Evolutionary conservation across 2,329 filamentous ascomycete species (phyloP).

Genomic region (Xylaria sp.): DNA sequence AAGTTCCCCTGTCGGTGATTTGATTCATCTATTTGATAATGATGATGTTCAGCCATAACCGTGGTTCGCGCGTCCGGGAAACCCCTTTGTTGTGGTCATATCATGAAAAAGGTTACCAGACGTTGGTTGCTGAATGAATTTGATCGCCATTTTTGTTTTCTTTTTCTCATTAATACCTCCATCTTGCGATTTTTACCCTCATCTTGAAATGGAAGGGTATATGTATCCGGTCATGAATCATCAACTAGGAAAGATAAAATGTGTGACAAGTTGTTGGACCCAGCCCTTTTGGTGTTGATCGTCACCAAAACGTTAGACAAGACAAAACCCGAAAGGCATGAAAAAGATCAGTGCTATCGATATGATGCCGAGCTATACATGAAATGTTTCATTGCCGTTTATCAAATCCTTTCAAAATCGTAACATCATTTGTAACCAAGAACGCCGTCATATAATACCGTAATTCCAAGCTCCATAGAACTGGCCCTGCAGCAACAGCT

Average conservation of each 20-base stretch:
- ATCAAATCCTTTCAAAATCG: slow-evolving; percentile 3
- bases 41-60: too few relatives aligned
- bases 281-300: background rate
- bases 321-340: slow-evolving; percentile 6
- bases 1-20: too few relatives aligned
- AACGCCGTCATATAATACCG: slow-evolving; percentile 26
- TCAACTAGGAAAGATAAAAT: slow-evolving; percentile 26
- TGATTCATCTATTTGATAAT: too few relatives aligned
- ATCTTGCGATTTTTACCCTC: slow-evolving; percentile 31
- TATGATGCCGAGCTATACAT: slow-evolving; percentile 25
- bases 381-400: slow-evolving; percentile 19
- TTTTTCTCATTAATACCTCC: slow-evolving; percentile 21
- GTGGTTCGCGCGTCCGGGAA: too few relatives aligned
- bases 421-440: slow-evolving; percentile 18
- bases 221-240: slow-evolving; percentile 31
- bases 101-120: too few relatives aligned
- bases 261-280: slow-evolving; percentile 18
- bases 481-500: slow-evolving; percentile 19
- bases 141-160: slow-evolving; percentile 13
- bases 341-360: slow-evolving; percentile 4
- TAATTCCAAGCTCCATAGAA: slow-evolving; percentile 6
- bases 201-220: slow-evolving; percentile 34
- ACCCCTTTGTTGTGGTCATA: too few relatives aligned
- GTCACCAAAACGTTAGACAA: background rate
- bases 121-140: too few relatives aligned